Base-by-base conservation (phyloP, 768 basidiomycete species). In the Jaapia argillacea region DNA sequence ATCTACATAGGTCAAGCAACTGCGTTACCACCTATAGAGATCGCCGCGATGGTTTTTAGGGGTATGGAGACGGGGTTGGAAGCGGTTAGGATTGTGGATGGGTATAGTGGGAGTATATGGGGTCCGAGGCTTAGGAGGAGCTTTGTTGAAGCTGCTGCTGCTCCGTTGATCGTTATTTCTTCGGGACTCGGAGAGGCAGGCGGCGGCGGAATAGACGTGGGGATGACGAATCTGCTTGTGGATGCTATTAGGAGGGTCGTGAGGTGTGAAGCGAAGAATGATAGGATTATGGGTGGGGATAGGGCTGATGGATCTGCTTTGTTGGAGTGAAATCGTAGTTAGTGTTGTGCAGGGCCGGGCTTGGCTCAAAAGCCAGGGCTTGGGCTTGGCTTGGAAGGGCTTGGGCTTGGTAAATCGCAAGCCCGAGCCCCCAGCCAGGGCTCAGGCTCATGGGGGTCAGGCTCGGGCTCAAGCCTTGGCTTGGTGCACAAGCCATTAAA, bases 41-140 rank as follows among this genome's bases (percentile, higher is more conserved):
- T 33, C 28, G 28, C 28, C 10, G 16, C 10, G 28, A 33, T 33
- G 10, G 28, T 16, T 10, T 33, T 10, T 16, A 16, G 10, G 28
- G 28, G 28, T 16, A 16, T 10, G 28, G 28, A 33, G 16, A 33
- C 10, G 10, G 28, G 28, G 24, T 58, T 77, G 20, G 50, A 57
- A 44, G 38, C 50, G 23, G 54, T 77, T 21, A 58, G 62, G 31
- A 59, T 77, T 4, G 68, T 77, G n/a, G 77, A 79, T 46, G 67
- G 66, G 18, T 79, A 78, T 51, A 55, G 58, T 7, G 70, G 64
- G 37, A 75, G 75, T 45, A 79, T 81, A 22, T 79, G 78, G 78
- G 77, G 74, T 33, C 60, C 62, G 1, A 64, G 78, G 24, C 46
- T 79, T 23, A 66, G 76, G 13, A 59, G 69, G 28, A 63, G 65